Base-by-base conservation (phyloP, 305 asterid genomes). In the Vinca major region DNA sequence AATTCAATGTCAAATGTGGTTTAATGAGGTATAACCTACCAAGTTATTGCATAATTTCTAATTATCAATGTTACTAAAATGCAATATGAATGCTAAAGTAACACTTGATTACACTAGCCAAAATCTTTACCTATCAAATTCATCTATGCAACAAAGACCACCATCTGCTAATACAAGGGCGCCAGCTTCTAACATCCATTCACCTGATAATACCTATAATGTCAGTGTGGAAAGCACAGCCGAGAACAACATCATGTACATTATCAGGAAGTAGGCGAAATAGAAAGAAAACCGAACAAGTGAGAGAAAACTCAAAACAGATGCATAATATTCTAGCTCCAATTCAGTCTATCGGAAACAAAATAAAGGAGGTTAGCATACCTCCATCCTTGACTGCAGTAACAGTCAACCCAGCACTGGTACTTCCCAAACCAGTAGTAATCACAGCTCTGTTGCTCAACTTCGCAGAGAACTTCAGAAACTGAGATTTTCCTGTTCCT, bases 371-470 rank as follows among this genome's bases (percentile, higher is more conserved):
- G 37, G 74, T 66, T 44, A 21, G 66, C n/a, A 10, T 86, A 90
- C 98, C 98, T 82, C 97, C 98, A 84, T 92, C 98, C 86, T 84
- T 92, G 74, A 92, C 98, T 72, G 98, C 98, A 20, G 97, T 88
- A 66, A 92, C 98, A 58, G 98, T 92, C 78, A 92, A 82, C 78
- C 98, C 98, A 78, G 98, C 98, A 68, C 97, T 90, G 66, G 97
- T 90, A 86, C 98, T 92, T 73, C 98, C 98, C 83, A 92, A 81
- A 62, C 98, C 98, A 61, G 96, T 90, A 40, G 98, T 90, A 65
- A 92, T 90, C 71, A 92, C 97, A 26, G 98, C 89, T 81, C 98
- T 87, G 78, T 87, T 87, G 87, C 98, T 83, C 80, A 92, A 77
- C 73, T 92, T 92, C 67, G 98, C 97, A 75, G 98, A 91, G 76